Conservation (phyloP, 129 eudicot species). For the Smallanthus sonchifolius region DNA sequence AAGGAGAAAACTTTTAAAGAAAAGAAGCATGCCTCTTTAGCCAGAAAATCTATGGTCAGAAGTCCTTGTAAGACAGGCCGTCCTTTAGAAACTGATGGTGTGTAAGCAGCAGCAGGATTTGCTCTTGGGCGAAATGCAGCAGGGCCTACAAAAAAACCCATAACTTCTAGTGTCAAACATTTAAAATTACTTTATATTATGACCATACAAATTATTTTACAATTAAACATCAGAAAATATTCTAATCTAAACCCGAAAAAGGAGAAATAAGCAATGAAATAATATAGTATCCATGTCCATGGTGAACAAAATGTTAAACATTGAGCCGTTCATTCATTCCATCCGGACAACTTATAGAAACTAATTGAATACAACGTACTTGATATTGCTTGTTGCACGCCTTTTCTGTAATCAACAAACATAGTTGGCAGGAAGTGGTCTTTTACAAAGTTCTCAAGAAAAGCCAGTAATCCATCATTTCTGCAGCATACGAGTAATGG, state of each 20-base stretch:
- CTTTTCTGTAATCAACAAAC: slow-evolving; percentile 97
- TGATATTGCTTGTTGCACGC: slow-evolving; percentile 99
- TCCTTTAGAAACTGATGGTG: slow-evolving; percentile 78
- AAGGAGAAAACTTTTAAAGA: neutral
- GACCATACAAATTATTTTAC: neutral
- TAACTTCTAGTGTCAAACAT: neutral
- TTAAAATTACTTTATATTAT: neutral
- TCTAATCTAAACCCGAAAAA: neutral
- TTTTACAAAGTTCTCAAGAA: slow-evolving; percentile 96
- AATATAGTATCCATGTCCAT: neutral
- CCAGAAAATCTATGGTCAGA: slow-evolving; percentile 80
- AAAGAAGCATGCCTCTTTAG: slow-evolving; percentile 71
- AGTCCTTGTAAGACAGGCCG: slow-evolving; percentile 97
- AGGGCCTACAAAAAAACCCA: slow-evolving; percentile 51
- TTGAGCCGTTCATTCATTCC: neutral
- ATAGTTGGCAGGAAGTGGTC: slow-evolving; percentile 92
- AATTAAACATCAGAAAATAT: neutral
- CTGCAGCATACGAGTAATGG: slow-evolving; percentile 37
- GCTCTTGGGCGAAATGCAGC: slow-evolving; percentile 99
- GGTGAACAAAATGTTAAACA: slow-evolving; percentile 14
- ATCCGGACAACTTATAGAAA: neutral
- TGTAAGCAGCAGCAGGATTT: slow-evolving; percentile 61
- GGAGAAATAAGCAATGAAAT: slow-evolving; percentile 3
- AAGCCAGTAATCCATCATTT: slow-evolving; percentile 92
- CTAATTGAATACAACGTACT: slow-evolving; percentile 44